Base-by-base conservation (phyloP, 148 eudicot genomes). In the Camellia lanceoleosa region DNA sequence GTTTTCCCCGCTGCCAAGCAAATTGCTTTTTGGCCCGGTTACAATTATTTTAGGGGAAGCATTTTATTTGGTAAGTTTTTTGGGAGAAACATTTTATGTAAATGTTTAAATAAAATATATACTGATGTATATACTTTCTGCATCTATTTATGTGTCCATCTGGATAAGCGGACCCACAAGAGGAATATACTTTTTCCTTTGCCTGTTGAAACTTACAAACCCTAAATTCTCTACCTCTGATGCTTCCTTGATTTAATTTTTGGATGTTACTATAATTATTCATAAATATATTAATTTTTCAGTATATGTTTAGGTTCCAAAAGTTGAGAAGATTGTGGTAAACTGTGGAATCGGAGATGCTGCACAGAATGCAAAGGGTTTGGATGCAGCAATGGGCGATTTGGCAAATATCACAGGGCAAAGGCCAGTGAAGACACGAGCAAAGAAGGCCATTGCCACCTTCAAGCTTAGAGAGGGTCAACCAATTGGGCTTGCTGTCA, bases 331-430 rank as follows among this genome's bases (percentile, higher is more conserved):
- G 85, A 86, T 96, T 63, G 98, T 94, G 23, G 94, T 96, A 84
- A 96, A 95, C 71, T 95, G 97, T 82, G 99, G 97, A 55, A 95
- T 95, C 77, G 99, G 97, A 38, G 97, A 93, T 73, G 99, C 99
- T 78, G 93, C 94, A 18, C 99, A 96, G 83, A 96, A 96, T 85
- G 88, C 91, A 14, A 96, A 93, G 88, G 99, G 98, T 79, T 82
- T 96, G 86, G 99, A 96, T 18, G 88, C 93, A 78, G 98, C 97
- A 69, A 80, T 96, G 52, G 91, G 84, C 59, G 99, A 96, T 56
- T 82, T 96, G 89, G 98, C 98, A 20, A 85, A 83, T 18, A 87
- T 96, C 30, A 91, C 97, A 38, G 99, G 98, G 56, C 98, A 96
- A 86, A 93, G 91, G 86, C 99, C 99, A 16, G 86, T 96, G 20